Evolutionary conservation across 768 basidiomycete species (phyloP).

Genomic region (Trametes sanguinea): DNA sequence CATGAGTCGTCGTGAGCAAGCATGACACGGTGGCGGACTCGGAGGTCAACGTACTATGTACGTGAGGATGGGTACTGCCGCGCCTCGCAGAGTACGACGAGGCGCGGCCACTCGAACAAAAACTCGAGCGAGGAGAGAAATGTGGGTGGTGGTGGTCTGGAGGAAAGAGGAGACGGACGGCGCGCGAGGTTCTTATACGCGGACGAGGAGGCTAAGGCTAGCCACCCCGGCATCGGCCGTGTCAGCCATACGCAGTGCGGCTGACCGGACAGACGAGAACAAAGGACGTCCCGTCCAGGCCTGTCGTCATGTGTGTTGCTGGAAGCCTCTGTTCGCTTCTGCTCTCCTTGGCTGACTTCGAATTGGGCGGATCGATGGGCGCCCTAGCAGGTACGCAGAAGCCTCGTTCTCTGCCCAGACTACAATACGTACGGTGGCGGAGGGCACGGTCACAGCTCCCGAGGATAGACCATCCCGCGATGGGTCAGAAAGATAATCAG

Average conservation of each 20-base stretch:
- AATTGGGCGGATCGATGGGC: conserved; percentile 16
- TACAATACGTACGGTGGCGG: background rate
- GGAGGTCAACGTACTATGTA: background rate
- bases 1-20: background rate
- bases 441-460: background rate
- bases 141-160: too few relatives aligned
- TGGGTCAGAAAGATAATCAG: conserved; percentile 4
- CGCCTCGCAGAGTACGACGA: too few relatives aligned
- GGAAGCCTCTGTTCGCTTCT: background rate
- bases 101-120: too few relatives aligned
- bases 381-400: conserved; percentile 3
- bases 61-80: background rate
- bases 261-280: background rate
- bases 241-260: background rate
- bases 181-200: too few relatives aligned
- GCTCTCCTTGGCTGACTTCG: conserved; percentile 11
- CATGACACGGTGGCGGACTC: background rate
- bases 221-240: background rate
- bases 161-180: too few relatives aligned
- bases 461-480: background rate
- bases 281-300: background rate
- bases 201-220: background rate
- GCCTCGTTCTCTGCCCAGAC: background rate
- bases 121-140: too few relatives aligned
- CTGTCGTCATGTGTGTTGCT: background rate